Conservation (phyloP, 2,329 filamentous ascomycete genomes). For the Botrytis medusae region DNA sequence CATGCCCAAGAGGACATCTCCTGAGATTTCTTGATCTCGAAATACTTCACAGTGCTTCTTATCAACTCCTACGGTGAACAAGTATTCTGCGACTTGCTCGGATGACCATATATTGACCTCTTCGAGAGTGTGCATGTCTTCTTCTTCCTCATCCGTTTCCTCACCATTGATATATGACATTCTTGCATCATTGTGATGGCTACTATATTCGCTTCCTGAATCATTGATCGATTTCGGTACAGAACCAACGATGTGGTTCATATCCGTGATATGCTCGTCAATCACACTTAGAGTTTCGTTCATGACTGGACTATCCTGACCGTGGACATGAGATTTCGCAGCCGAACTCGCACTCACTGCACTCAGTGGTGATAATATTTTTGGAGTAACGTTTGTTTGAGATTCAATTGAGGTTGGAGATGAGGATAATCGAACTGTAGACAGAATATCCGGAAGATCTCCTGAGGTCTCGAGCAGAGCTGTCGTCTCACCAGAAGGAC, state of each 20-base stretch:
- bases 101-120: slow-evolving; percentile 82
- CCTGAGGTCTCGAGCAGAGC: background rate
- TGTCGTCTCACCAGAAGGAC: background rate
- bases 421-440: background rate
- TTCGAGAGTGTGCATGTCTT: slow-evolving; percentile 62
- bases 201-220: slow-evolving; percentile 90
- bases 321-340: slow-evolving; percentile 47
- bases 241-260: slow-evolving; percentile 51
- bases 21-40: slow-evolving; percentile 90
- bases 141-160: slow-evolving; percentile 92
- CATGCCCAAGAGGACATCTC: slow-evolving; percentile 90
- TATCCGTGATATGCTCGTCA: slow-evolving; percentile 92
- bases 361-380: slow-evolving; percentile 40
- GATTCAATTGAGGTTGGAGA: background rate
- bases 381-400: background rate
- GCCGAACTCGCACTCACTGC: slow-evolving; percentile 44
- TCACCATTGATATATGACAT: slow-evolving; percentile 91
- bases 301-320: slow-evolving; percentile 74
- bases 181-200: slow-evolving; percentile 71
- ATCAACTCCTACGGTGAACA: slow-evolving; percentile 83
- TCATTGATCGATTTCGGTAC: slow-evolving; percentile 62
- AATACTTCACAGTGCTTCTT: slow-evolving; percentile 92
- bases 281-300: slow-evolving; percentile 95
- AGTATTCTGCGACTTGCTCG: slow-evolving; percentile 81
- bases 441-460: background rate